Conservation (phyloP, 441 rosid genomes). For the Geranium incanum region DNA sequence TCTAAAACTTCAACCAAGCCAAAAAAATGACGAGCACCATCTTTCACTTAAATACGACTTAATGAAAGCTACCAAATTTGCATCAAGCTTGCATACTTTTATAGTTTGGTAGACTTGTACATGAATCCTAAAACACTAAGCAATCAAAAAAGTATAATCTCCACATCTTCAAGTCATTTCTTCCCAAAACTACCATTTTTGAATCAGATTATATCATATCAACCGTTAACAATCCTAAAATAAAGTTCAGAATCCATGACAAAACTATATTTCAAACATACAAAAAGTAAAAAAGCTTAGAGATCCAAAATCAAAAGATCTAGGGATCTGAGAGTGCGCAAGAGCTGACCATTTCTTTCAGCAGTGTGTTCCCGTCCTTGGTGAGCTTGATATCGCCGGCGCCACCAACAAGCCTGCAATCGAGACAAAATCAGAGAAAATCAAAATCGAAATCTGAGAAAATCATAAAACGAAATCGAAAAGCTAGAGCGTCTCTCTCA, state of each 20-base stretch:
- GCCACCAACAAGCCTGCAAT: conserved; percentile 85
- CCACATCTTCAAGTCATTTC: neutral
- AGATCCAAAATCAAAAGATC: conserved; percentile 21
- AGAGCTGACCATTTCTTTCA: conserved; percentile 77
- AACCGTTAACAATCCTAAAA: too few species aligned
- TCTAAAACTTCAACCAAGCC: neutral
- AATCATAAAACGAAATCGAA: neutral
- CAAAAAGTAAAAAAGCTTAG: neutral
- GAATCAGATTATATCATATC: neutral
- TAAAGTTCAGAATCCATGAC: too few species aligned
- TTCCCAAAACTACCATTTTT: neutral
- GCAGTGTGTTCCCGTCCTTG: conserved; percentile 89
- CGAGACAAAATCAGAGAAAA: conserved; percentile 2
- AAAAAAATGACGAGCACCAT: neutral
- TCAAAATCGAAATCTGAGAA: neutral
- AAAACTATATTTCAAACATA: too few species aligned
- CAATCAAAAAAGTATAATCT: neutral
- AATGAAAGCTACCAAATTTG: too few species aligned
- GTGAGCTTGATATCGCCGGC: conserved; percentile 95
- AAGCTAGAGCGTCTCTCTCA: conserved; percentile 12
- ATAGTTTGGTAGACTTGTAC: neutral
- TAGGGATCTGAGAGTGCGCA: neutral
- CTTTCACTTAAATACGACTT: too few species aligned
- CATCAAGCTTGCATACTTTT: too few species aligned
- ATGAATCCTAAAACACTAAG: neutral